Evolutionary conservation across 805 yeast species (phyloP).

Genomic region (Saccharomyces kudriavzevii): DNA sequence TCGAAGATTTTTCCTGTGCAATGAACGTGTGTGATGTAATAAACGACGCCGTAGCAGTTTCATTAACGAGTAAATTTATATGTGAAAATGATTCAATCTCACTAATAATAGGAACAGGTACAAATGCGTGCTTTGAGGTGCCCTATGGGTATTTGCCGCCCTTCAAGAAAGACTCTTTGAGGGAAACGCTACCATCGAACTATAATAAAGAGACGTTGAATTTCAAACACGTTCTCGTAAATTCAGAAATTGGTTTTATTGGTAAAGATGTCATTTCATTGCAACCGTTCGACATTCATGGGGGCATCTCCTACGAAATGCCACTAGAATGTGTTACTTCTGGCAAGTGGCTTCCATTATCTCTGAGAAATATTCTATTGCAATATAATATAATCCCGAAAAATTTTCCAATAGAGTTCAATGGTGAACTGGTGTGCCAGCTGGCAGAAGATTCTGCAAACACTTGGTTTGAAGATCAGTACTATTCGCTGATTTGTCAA

Average conservation of each 20-base stretch:
- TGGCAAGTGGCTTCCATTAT: constrained; percentile 24
- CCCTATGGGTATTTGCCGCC: constrained; percentile 12
- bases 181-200: background rate
- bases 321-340: constrained; percentile 25
- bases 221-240: constrained; percentile 12
- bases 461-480: background rate
- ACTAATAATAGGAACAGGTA: constrained; percentile 62
- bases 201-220: background rate
- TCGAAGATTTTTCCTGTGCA: constrained; percentile 11
- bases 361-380: constrained; percentile 13
- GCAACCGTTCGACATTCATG: constrained; percentile 14
- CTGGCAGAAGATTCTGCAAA: constrained; percentile 5
- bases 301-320: constrained; percentile 11
- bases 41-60: constrained; percentile 63
- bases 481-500: constrained; percentile 1
- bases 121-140: constrained; percentile 42
- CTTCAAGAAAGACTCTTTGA: constrained; percentile 2
- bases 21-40: constrained; percentile 40
- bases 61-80: constrained; percentile 39
- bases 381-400: constrained; percentile 8
- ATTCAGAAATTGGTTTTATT: constrained; percentile 25
- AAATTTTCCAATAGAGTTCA: constrained; percentile 4
- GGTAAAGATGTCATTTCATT: constrained; percentile 15
- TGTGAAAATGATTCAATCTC: constrained; percentile 35
- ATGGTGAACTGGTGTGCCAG: constrained; percentile 17